Evolutionary conservation across 495 filamentous ascomycete genomes (phyloP), one percentile per base, ranked within the genome.

Genomic region (Trichocladium uniseriatum): DNA sequence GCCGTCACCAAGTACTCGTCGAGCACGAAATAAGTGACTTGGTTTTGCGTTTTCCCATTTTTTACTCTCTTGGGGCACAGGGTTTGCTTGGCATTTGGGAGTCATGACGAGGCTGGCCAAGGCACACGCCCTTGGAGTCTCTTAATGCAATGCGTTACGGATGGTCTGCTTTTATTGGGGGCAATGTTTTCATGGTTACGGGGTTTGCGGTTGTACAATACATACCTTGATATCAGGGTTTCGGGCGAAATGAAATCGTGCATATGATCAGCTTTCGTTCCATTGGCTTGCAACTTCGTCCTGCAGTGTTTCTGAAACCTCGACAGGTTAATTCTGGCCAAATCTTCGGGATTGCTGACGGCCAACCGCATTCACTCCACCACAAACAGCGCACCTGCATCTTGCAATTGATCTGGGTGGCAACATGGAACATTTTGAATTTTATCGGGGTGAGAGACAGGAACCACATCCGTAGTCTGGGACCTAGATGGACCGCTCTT

Each of bases 1-100:
- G 92, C 92, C 48, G 92, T 98, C 56, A 97, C 92, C 79, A 98
- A 98, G 82, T 98, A 98, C 80, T 95, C 90, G 56, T 96, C 91
- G 43, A 95, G 91, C 59, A 94, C 91, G 70, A 98, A 98, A 87
- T 98, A 95, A 80, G 62, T 61, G 39, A 24, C 28, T 46, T 31
- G 21, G 31, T 48, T 13, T 36, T 67, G 49, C 60, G 51, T 61
- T 65, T 64, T 66, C 59, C 62, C 59, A 63, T 68, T 69, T 55
- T 27, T 27, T n/a, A n/a, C 57, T 56, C 46, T 57, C 52, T 69
- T 73, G 62, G 69, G 71, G 69, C 67, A 74, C 69, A 70, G 68
- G 72, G 53, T 70, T 70, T 76, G 64, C 61, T 69, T 72, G 69
- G 65, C 63, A 73, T 73, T 75, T 73, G 71, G 71, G 69, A 70